Evolutionary conservation across 1,139 yeast genomes (phyloP).

Genomic region (Pneumocystis canis): DNA sequence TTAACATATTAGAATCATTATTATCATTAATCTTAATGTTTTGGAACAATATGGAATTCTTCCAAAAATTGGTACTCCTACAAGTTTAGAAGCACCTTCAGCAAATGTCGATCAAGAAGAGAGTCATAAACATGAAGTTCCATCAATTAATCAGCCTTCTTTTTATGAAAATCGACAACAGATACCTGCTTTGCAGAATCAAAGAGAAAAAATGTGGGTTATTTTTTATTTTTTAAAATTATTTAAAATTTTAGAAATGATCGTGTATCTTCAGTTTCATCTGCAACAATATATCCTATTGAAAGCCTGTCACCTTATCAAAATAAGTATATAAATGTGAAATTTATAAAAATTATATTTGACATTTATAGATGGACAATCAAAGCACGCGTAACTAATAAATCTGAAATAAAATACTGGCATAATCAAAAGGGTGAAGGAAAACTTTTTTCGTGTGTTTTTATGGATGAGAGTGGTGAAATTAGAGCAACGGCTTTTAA

Average conservation of each 20-base stretch:
- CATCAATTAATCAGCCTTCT: conserved; percentile 5
- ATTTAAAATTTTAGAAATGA: not conserved
- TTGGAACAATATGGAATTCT: conserved; percentile 11
- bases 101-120: not conserved
- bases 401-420: conserved; percentile 82
- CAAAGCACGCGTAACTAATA: conserved; percentile 77
- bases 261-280: not conserved
- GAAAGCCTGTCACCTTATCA: conserved; percentile 87
- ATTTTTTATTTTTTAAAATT: conserved; percentile 2
- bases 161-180: conserved; percentile 6
- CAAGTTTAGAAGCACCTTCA: conserved; percentile 4
- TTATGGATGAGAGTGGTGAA: conserved; percentile 90
- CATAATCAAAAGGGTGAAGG: conserved; percentile 80
- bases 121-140: conserved; percentile 7
- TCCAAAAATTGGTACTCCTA: conserved; percentile 14
- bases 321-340: conserved; percentile 28
- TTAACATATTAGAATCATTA: conserved; percentile 7
- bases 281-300: conserved; percentile 44
- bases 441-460: conserved; percentile 71
- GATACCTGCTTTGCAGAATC: conserved; percentile 2
- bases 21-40: conserved; percentile 12
- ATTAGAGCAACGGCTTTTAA: conserved; percentile 92
- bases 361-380: conserved; percentile 48
- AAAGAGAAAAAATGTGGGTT: conserved; percentile 2
- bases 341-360: not conserved